Conservation (phyloP, 2,329 filamentous ascomycete species). For the Myrmaecium sp. region DNA sequence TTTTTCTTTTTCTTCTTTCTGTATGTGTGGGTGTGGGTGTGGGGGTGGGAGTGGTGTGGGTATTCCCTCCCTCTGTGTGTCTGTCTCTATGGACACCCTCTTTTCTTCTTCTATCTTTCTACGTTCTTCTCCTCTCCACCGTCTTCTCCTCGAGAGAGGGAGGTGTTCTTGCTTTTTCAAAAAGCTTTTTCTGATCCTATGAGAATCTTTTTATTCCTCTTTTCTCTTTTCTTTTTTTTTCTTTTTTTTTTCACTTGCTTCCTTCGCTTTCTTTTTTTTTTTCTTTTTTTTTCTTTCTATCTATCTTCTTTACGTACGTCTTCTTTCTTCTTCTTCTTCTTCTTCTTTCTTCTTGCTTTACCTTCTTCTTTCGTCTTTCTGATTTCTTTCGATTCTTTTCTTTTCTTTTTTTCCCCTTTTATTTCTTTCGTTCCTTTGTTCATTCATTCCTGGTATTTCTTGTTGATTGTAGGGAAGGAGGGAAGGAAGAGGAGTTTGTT, state of each 20-base stretch:
- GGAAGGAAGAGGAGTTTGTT: too few species aligned
- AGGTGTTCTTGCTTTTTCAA: constrained; percentile 1
- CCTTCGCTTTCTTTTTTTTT: constrained; percentile 2
- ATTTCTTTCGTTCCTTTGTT: constrained; percentile 1
- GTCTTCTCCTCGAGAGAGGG: background rate
- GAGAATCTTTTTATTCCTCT: background rate
- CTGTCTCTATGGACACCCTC: background rate
- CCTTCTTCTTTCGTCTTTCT: too few species aligned
- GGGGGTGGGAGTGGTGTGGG: background rate
- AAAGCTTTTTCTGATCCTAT: background rate
- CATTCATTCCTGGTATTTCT: background rate
- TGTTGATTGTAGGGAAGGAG: background rate
- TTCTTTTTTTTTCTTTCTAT: constrained; percentile 1
- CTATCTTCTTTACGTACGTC: constrained; percentile 1
- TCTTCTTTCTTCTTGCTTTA: constrained; percentile 1
- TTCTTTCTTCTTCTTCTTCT: constrained; percentile 1
- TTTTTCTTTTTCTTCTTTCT: constrained; percentile 1
- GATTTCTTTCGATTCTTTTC: too few species aligned
- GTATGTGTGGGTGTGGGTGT: background rate
- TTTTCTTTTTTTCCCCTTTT: too few species aligned
- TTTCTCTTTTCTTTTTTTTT: background rate
- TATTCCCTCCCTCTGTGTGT: background rate
- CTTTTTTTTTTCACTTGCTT: constrained; percentile 1
- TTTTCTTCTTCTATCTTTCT: constrained; percentile 1
- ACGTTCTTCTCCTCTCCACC: background rate